A percentile compares a stretch with the other conserved stretches of the same genome.
phyloP scores from a whole-genome alignment of 179 eudicot species.

The Amaranthus tricolor region DNA sequence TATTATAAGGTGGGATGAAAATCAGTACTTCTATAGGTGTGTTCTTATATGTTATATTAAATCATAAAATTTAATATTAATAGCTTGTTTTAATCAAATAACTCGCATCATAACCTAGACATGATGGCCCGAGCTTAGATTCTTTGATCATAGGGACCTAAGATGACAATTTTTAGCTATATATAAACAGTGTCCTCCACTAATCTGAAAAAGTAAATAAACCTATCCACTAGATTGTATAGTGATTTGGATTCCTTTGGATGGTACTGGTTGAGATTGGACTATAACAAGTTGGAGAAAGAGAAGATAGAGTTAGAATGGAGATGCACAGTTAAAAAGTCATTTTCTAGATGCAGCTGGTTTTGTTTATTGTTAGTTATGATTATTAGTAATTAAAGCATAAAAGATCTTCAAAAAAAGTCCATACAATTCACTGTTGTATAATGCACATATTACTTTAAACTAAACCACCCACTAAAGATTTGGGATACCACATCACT shows the following conservation, averaged over 20 bases:
- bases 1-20: too few relatives aligned
- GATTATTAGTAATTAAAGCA: background rate
- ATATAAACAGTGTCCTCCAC: background rate
- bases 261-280: slow-evolving; percentile 3
- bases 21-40: too few relatives aligned
- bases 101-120: too few relatives aligned
- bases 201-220: background rate
- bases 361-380: slow-evolving; percentile 1
- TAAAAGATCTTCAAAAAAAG: slow-evolving; percentile 9
- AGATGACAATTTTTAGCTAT: too few relatives aligned
- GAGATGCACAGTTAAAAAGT: slow-evolving; percentile 21
- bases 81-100: too few relatives aligned
- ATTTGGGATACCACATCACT: slow-evolving; percentile 18
- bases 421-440: slow-evolving; percentile 16
- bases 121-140: too few relatives aligned
- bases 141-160: too few relatives aligned
- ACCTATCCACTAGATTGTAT: slow-evolving; percentile 15
- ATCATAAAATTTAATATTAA: too few relatives aligned
- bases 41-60: too few relatives aligned
- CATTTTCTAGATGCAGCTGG: slow-evolving; percentile 19
- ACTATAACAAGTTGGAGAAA: slow-evolving; percentile 17
- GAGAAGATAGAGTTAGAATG: background rate
- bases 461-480: slow-evolving; percentile 18
- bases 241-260: slow-evolving; percentile 18
- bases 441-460: slow-evolving; percentile 5